Conservation (phyloP, 306 rosid genomes). For the Vigna reflexopilosa region DNA sequence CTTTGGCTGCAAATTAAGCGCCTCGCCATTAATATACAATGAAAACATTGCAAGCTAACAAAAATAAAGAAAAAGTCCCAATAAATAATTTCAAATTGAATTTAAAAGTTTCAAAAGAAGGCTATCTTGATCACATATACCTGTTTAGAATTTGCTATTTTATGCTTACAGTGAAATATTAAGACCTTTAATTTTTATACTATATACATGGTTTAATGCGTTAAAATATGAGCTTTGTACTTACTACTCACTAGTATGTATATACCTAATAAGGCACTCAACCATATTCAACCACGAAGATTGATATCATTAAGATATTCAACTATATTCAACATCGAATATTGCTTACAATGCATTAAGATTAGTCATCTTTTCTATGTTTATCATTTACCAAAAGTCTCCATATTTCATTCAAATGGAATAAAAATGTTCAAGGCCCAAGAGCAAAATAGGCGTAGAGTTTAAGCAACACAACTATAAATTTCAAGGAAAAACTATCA, state of each 20-base stretch:
- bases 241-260: background rate
- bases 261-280: background rate
- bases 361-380: background rate
- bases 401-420: background rate
- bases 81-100: background rate
- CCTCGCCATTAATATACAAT: background rate
- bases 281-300: background rate
- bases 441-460: background rate
- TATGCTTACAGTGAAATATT: background rate
- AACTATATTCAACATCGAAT: background rate
- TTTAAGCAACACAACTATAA: background rate
- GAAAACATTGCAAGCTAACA: too few species aligned
- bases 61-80: too few species aligned
- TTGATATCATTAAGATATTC: background rate
- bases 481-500: background rate
- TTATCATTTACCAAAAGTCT: background rate
- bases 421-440: constrained; percentile 4
- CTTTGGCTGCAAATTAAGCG: background rate
- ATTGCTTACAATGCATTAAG: background rate
- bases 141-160: background rate
- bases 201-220: background rate
- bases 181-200: background rate
- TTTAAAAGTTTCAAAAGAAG: background rate
- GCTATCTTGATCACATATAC: background rate
- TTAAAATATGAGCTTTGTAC: background rate